phyloP scores from a whole-genome alignment of 345 rosid genomes.

The Xanthoceras sorbifolium region DNA sequence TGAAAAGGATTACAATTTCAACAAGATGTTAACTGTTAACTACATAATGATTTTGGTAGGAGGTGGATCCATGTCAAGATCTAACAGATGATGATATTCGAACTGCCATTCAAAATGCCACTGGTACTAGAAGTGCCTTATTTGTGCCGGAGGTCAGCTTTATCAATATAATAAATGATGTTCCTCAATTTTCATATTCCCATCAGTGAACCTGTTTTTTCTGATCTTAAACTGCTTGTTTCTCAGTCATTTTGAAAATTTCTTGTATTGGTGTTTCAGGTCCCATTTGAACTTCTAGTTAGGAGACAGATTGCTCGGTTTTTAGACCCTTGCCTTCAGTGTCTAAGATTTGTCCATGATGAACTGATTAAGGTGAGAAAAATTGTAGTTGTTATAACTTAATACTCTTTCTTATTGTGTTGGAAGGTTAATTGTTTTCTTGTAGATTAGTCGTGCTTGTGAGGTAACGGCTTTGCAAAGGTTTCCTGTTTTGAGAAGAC shows the following conservation, averaged over 20 bases:
- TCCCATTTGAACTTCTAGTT: slow-evolving; percentile 71
- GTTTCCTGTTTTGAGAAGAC: slow-evolving; percentile 61
- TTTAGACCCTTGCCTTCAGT: slow-evolving; percentile 70
- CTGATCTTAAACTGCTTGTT: slow-evolving; percentile 7
- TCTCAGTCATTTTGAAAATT: slow-evolving; percentile 5
- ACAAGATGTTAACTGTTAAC: slow-evolving; percentile 2
- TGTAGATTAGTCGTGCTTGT: slow-evolving; percentile 63
- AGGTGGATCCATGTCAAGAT: slow-evolving; percentile 69
- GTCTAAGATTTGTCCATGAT: slow-evolving; percentile 62
- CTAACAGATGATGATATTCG: slow-evolving; percentile 65
- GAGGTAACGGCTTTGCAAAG: slow-evolving; percentile 51
- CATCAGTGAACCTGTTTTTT: background rate
- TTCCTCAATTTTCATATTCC: slow-evolving; percentile 11
- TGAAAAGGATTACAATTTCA: background rate
- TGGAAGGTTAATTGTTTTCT: slow-evolving; percentile 7
- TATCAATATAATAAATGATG: background rate
- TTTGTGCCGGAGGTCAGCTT: slow-evolving; percentile 66
- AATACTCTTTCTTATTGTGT: background rate
- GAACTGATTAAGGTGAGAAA: slow-evolving; percentile 61
- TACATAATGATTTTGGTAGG: slow-evolving; percentile 35
- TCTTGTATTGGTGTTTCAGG: slow-evolving; percentile 35
- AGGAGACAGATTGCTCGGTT: slow-evolving; percentile 64
- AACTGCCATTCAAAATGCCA: slow-evolving; percentile 64
- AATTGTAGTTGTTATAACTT: background rate
- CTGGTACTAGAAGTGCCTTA: slow-evolving; percentile 59